phyloP scores from a whole-genome alignment of 257 asterid species.

The Solanum lignicaule region DNA sequence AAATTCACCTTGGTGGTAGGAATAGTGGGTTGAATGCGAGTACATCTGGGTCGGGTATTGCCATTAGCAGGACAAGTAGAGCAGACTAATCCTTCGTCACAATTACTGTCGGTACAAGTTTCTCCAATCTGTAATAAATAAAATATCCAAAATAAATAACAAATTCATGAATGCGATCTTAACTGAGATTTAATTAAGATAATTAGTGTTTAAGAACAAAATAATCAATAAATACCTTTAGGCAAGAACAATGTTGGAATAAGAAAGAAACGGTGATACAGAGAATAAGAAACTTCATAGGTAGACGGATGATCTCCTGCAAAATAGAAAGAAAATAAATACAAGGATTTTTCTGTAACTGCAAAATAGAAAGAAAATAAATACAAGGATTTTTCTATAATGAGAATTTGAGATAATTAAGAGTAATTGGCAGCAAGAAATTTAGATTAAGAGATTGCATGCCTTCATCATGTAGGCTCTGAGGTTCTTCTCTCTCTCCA shows the following conservation, averaged over 20 bases:
- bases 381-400: background rate
- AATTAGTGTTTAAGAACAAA: background rate
- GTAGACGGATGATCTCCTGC: conserved; percentile 27
- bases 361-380: too few species aligned
- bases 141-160: background rate
- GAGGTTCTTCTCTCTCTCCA: background rate
- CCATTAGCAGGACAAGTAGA: conserved; percentile 58
- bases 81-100: conserved; percentile 57
- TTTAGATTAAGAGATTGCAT: background rate
- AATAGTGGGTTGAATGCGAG: conserved; percentile 48
- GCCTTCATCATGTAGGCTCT: background rate
- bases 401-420: background rate
- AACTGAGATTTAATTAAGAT: background rate
- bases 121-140: conserved; percentile 42
- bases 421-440: background rate
- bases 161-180: background rate
- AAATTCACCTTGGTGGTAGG: conserved; percentile 48
- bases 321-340: background rate
- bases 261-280: conserved; percentile 24
- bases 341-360: background rate
- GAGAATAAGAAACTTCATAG: conserved; percentile 19
- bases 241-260: conserved; percentile 25
- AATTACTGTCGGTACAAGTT: conserved; percentile 44
- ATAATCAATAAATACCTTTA: conserved; percentile 24
- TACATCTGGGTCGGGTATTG: conserved; percentile 72